Base-by-base conservation (phyloP, 1,139 yeast species). In the Petasospora fabianii region DNA sequence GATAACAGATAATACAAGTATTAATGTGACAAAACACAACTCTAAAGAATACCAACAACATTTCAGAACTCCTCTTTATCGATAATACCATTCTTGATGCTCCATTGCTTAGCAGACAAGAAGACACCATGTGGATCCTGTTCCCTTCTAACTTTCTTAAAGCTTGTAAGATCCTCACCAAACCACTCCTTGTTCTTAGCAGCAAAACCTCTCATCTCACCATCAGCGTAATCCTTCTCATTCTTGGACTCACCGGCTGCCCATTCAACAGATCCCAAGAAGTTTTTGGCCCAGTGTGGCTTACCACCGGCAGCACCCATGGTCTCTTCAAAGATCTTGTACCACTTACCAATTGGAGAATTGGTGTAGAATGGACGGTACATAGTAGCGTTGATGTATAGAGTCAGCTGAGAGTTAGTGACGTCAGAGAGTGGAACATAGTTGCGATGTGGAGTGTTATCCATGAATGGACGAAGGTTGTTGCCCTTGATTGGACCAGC, bases 231-330 rank as follows among this genome's bases (percentile, higher is more conserved):
- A 41, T 67, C 63, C 44, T 54, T 44, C 30, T 62, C 67, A 11
- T 52, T 52, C 37, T 58, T 56, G n/a, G 48, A 44, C 15, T 55
- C 54, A 4, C 60, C 61, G 1, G 68, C 63, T 43, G 63, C 65
- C 31, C 60, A 55, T 26, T 49, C 69, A 9, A 66, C 67, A 24
- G 80, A 64, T 3, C 96, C 96, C 49, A 88, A 71, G 59, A 88
- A 92, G 63, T 90, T 90, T 69, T 92, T 92, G n/a, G 98, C 98
- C 98, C 98, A 92, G 60, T 92, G 98, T 2, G 98, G 98, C 59
- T 82, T 85, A 35, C 98, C 98, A 29, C 85, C 90, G 17, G 84
- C 90, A 26, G 75, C 77, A 39, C 72, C 71, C 71, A 90, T 70
- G 2, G 86, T 75, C 42, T 75, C 73, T 62, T 92, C 98, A 61